Evolutionary conservation across 2,329 filamentous ascomycete species (phyloP).

Genomic region (Herpotrichia juniperi): DNA sequence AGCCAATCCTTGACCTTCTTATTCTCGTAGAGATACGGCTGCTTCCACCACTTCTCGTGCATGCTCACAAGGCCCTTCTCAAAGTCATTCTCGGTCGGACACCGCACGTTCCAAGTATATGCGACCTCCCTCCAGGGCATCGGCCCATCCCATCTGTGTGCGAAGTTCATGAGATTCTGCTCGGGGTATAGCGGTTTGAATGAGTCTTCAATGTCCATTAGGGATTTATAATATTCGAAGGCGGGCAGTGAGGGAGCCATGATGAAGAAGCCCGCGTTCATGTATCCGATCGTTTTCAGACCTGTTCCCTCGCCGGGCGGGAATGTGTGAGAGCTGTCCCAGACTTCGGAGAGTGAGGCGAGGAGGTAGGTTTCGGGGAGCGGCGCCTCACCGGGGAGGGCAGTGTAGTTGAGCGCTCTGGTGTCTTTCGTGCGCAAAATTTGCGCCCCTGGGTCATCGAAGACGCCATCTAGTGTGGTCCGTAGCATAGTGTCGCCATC

Average conservation of each 20-base stretch:
- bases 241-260: constrained; percentile 34
- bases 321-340: constrained; percentile 36
- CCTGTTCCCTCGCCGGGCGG: constrained; percentile 38
- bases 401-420: constrained; percentile 11
- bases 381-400: constrained; percentile 26
- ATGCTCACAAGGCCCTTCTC: constrained; percentile 42
- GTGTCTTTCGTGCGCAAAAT: constrained; percentile 13
- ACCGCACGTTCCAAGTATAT: constrained; percentile 47
- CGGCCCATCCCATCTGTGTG: constrained; percentile 41
- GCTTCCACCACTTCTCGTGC: constrained; percentile 50
- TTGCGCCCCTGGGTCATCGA: constrained; percentile 35
- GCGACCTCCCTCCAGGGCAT: constrained; percentile 49
- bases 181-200: constrained; percentile 43
- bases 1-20: constrained; percentile 40
- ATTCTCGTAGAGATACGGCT: constrained; percentile 28
- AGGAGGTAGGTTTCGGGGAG: constrained; percentile 42
- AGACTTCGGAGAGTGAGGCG: constrained; percentile 40
- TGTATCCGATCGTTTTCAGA: constrained; percentile 34
- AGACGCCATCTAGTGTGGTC: constrained; percentile 36
- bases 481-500: constrained; percentile 42
- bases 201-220: constrained; percentile 32
- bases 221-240: constrained; percentile 39
- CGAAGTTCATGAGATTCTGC: constrained; percentile 47
- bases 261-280: constrained; percentile 49
- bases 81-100: constrained; percentile 43